A percentile compares a stretch with the other conserved stretches of the same genome.
phyloP scores from a whole-genome alignment of 768 basidiomycete genomes.

The Tricholoma hemisulphureum region DNA sequence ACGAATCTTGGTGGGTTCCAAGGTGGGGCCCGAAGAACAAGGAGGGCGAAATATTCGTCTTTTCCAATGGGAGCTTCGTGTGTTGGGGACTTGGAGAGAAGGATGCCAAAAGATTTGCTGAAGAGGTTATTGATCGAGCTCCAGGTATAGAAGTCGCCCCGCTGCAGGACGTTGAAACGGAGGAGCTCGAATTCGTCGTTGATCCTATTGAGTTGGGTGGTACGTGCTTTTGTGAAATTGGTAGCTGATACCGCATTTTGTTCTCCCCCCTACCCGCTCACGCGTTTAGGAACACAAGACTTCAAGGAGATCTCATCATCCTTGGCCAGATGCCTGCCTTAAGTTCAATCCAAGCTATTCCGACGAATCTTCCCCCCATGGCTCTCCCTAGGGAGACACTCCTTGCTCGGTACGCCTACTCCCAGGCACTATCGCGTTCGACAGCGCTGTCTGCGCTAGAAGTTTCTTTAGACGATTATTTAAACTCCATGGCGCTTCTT shows the following conservation, averaged over 20 bases:
- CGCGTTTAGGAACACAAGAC: constrained; percentile 64
- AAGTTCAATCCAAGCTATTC: constrained; percentile 48
- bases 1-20: constrained; percentile 81
- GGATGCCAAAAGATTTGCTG: constrained; percentile 67
- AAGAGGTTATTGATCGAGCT: constrained; percentile 54
- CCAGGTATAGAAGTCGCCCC: constrained; percentile 60
- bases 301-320: constrained; percentile 91
- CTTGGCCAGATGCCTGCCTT: constrained; percentile 68
- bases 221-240: constrained; percentile 17
- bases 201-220: constrained; percentile 81
- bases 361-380: constrained; percentile 47
- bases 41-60: constrained; percentile 85
- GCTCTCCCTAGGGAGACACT: constrained; percentile 68
- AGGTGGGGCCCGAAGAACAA: constrained; percentile 56
- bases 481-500: constrained; percentile 77
- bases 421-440: constrained; percentile 87
- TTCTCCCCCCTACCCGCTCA: constrained; percentile 5
- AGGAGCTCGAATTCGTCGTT: constrained; percentile 89
- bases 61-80: constrained; percentile 84
- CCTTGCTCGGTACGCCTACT: constrained; percentile 86
- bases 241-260: constrained; percentile 13
- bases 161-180: constrained; percentile 72
- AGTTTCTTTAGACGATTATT: constrained; percentile 76
- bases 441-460: constrained; percentile 88
- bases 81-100: constrained; percentile 85